phyloP scores from a whole-genome alignment of 1,284 basidiomycete genomes.

The Erythrobasidium hasegawianum region DNA sequence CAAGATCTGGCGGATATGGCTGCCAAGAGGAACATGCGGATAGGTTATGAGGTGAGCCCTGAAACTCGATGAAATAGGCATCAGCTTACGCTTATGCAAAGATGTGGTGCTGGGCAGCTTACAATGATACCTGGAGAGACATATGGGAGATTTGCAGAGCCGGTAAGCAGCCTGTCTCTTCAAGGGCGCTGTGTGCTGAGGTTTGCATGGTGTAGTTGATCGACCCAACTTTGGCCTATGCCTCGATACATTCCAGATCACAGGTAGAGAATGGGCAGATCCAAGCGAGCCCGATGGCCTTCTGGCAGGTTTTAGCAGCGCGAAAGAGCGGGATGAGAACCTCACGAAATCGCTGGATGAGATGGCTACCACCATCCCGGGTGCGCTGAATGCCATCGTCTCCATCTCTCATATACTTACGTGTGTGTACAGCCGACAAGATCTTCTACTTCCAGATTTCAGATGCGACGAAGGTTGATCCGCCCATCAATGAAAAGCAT shows the following conservation, averaged over 20 bases:
- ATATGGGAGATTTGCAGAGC: slow-evolving; percentile 38
- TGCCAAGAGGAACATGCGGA: slow-evolving; percentile 28
- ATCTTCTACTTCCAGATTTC: slow-evolving; percentile 40
- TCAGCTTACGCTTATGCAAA: slow-evolving; percentile 1
- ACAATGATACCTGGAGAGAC: slow-evolving; percentile 36
- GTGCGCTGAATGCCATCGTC: slow-evolving; percentile 6
- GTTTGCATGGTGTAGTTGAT: slow-evolving; percentile 30
- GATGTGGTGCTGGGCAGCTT: slow-evolving; percentile 40
- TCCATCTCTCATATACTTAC: neutral
- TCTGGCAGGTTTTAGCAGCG: slow-evolving; percentile 23
- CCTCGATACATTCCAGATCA: slow-evolving; percentile 41
- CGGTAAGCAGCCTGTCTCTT: slow-evolving; percentile 29
- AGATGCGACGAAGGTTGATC: slow-evolving; percentile 36
- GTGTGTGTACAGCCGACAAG: slow-evolving; percentile 22
- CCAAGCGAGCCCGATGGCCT: slow-evolving; percentile 25
- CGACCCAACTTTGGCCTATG: slow-evolving; percentile 39
- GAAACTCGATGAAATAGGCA: neutral
- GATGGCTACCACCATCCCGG: slow-evolving; percentile 23
- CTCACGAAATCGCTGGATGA: slow-evolving; percentile 35
- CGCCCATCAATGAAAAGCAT: slow-evolving; percentile 36
- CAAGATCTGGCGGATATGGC: slow-evolving; percentile 30
- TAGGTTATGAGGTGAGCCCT: slow-evolving; percentile 35
- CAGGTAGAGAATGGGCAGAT: slow-evolving; percentile 37
- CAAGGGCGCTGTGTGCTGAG: slow-evolving; percentile 11
- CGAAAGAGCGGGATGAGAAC: slow-evolving; percentile 31